Evolutionary conservation across 345 rosid species (phyloP).

Genomic region (Lumnitzera racemosa): DNA sequence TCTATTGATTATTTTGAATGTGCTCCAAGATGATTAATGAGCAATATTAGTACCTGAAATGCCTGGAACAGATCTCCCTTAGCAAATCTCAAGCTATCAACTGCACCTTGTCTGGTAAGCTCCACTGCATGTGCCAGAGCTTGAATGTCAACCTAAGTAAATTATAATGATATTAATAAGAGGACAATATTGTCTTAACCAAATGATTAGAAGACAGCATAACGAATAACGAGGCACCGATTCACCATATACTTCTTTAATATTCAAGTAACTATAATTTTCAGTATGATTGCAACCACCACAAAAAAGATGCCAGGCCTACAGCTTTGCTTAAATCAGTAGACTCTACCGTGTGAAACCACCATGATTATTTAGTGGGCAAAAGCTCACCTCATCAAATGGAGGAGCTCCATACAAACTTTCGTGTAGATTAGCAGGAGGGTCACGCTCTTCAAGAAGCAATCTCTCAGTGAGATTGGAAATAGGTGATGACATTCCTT

Average conservation of each 20-base stretch:
- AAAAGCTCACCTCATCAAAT: constrained; percentile 73
- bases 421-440: constrained; percentile 71
- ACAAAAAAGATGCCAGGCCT: no score
- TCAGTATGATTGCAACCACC: no score
- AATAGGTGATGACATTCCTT: constrained; percentile 73
- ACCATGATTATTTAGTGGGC: not conserved
- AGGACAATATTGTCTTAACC: no score
- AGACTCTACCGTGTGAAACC: no score
- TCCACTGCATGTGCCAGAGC: constrained; percentile 97
- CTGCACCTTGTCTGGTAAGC: constrained; percentile 92
- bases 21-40: no score
- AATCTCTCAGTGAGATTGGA: constrained; percentile 81
- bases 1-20: no score
- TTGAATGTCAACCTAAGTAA: constrained; percentile 76
- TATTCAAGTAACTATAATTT: no score
- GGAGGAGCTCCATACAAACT: constrained; percentile 72
- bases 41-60: constrained; percentile 52
- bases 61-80: constrained; percentile 91
- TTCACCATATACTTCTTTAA: no score
- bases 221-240: no score
- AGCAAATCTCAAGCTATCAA: constrained; percentile 90
- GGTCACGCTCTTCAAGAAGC: constrained; percentile 80
- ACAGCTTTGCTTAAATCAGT: no score
- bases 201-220: no score
- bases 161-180: not conserved